A percentile compares a stretch with the other conserved stretches of the same genome.
Conservation (phyloP, 2,329 filamentous ascomycete species). For the Fusarium sp. region DNA sequence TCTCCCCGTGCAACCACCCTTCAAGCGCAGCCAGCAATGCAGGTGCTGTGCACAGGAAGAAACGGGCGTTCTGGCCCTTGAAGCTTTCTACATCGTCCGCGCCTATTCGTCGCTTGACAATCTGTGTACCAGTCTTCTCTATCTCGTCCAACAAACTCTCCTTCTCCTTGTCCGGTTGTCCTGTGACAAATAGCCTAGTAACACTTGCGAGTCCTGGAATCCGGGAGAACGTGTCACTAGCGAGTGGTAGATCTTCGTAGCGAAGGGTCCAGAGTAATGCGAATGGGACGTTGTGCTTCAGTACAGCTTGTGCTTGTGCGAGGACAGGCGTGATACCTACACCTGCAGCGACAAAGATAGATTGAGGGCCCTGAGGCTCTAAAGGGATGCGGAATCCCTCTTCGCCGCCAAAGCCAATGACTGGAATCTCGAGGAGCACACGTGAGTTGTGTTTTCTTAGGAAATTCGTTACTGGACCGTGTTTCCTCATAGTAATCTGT, state of each 20-base stretch:
- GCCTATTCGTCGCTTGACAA: conserved; percentile 55
- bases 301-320: conserved; percentile 67
- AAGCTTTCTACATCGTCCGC: conserved; percentile 56
- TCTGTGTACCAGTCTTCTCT: conserved; percentile 50
- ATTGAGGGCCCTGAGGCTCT: conserved; percentile 41
- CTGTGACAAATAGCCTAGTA: conserved; percentile 75
- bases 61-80: conserved; percentile 58
- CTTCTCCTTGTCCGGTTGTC: conserved; percentile 51
- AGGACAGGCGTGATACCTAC: conserved; percentile 87
- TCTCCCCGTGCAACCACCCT: conserved; percentile 66
- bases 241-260: conserved; percentile 70
- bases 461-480: conserved; percentile 75
- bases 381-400: conserved; percentile 56
- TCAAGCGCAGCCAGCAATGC: conserved; percentile 56
- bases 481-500: conserved; percentile 77
- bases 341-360: conserved; percentile 78
- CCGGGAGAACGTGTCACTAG: conserved; percentile 66
- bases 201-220: conserved; percentile 63
- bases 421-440: conserved; percentile 69
- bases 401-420: conserved; percentile 79
- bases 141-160: conserved; percentile 52
- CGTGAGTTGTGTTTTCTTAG: conserved; percentile 69
- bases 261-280: conserved; percentile 76
- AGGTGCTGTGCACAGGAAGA: conserved; percentile 62
- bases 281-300: conserved; percentile 58